Evolutionary conservation across 1,139 yeast species (phyloP), one percentile per base, ranked within the genome.

Genomic region (Hanseniaspora gamundiae): DNA sequence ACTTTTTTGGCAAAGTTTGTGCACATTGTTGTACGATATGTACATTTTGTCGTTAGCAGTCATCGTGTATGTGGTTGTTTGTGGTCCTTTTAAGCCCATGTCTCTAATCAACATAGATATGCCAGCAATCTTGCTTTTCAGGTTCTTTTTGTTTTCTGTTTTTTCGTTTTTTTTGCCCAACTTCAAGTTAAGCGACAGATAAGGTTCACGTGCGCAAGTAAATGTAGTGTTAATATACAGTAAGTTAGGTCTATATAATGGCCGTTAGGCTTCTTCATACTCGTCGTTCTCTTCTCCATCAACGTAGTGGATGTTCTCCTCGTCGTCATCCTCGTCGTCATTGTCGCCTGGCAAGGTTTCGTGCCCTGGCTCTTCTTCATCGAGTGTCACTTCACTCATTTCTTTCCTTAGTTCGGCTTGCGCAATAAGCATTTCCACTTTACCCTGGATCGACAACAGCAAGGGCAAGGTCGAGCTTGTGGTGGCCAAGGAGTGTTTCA

Each of bases 1-100:
- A 24, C 81, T 72, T 59, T 80, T 80, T 66, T 87, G 94, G 64
- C 96, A 88, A 52, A 87, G 74, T 68, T 88, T 93, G 69, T 88
- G 97, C 46, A 88, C 79, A 62, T 85, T 80, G 70, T 88, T 85
- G 76, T 88, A 88, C 49, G 94, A 80, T 56, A 88, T 84, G 71
- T 80, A 87, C 68, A 80, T 71, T 68, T 86, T 87, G 19, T 53
- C 51, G 38, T 39, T 44, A 20, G 43, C 48, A 11, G 47, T 42
- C 51, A 49, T 53, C 13, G 22, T 42, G 36, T 20, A 6, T 38
- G 31, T 13, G 3, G 24, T 14, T 6, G 4, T 28, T 4, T 13
- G 11, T 28, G 30, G n/a, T n/a, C n/a, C n/a, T n/a, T n/a, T n/a
- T n/a, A n/a, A n/a, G n/a, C n/a, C n/a, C n/a, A n/a, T n/a, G n/a